Percentiles rank a stretch among this genome's conserved stretches.
Conservation (phyloP, 805 yeast genomes). For the Wickerhamomyces bisporus region DNA sequence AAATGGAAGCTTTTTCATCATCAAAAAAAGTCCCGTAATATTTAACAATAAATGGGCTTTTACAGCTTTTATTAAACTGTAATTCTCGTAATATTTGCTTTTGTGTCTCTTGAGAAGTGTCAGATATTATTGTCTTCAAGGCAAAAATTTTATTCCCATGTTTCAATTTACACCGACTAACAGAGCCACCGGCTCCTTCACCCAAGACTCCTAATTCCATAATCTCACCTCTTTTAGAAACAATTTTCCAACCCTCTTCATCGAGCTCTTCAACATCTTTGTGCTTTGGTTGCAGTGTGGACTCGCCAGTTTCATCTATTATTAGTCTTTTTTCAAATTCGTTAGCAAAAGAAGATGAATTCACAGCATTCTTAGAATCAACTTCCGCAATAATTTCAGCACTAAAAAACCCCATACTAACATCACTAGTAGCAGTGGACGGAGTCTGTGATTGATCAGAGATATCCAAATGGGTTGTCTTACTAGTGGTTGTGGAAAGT, state of each 20-base stretch:
- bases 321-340: neutral
- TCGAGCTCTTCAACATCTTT: conserved; percentile 52
- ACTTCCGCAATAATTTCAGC: conserved; percentile 27
- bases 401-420: conserved; percentile 22
- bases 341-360: too few species aligned
- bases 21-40: conserved; percentile 90
- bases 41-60: conserved; percentile 79
- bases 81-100: conserved; percentile 88
- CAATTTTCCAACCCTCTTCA: conserved; percentile 69
- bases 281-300: conserved; percentile 5
- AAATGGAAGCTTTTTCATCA: conserved; percentile 72
- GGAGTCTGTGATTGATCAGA: conserved; percentile 19
- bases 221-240: conserved; percentile 56
- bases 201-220: conserved; percentile 71
- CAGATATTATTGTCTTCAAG: conserved; percentile 49
- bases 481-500: conserved; percentile 17
- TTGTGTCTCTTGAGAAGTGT: conserved; percentile 72
- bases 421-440: conserved; percentile 25
- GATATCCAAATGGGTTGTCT: conserved; percentile 16
- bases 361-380: conserved; percentile 8
- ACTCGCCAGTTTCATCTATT: conserved; percentile 4
- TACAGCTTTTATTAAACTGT: conserved; percentile 79
- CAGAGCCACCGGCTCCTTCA: conserved; percentile 94
- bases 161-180: conserved; percentile 65
- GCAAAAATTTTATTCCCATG: conserved; percentile 71